Evolutionary conservation across 345 rosid genomes (phyloP), one percentile per base, ranked within the genome.

Genomic region (Heritiera fomes): DNA sequence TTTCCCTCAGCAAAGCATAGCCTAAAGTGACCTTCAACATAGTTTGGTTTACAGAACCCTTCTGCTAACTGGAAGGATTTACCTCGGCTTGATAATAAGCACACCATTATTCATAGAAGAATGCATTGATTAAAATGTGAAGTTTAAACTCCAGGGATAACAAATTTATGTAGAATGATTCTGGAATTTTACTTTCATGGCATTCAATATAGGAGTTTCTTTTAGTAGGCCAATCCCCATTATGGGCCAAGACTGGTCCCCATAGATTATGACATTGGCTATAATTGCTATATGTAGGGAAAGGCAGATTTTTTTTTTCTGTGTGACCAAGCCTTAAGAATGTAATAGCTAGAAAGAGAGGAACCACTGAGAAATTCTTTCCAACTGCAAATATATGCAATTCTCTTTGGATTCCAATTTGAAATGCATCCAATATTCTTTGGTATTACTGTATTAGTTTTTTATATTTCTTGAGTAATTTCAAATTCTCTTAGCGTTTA

Each of bases 31-130:
- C 50, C 50, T 40, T 56, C 52, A 41, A 7, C 52, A 55, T 40
- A 47, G 18, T 23, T 69, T 69, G 56, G 55, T 68, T 46, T 68
- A 45, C 18, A 45, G 32, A 41, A 68, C 32, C 4, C 2, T 43
- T 45, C 32, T 68, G 28, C 46, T 13, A 68, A 45, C 30, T n/a
- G 73, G 73, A 68, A 45, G 55, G 73, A 68, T 45, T 68, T 3
- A 68, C 53, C 13, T 18, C 20, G 53, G 71, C 49, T 8, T 40
- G 47, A 65, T 65, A 61, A 5, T 62, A 18, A 2, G 5, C 0
- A 18, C 30, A 41, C 71, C 4, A 6, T n/a, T 64, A 41, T 4
- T 0, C 43, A 41, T 41, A 41, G 6, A 3, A 41, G 43, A 41
- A 41, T 41, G 43, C 6, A 41, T 41, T 41, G 43, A 5, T 41